Percentiles rank a stretch among this genome's conserved stretches.
phyloP scores from a whole-genome alignment of 2,329 filamentous ascomycete species.

The Fusarium sp. region DNA sequence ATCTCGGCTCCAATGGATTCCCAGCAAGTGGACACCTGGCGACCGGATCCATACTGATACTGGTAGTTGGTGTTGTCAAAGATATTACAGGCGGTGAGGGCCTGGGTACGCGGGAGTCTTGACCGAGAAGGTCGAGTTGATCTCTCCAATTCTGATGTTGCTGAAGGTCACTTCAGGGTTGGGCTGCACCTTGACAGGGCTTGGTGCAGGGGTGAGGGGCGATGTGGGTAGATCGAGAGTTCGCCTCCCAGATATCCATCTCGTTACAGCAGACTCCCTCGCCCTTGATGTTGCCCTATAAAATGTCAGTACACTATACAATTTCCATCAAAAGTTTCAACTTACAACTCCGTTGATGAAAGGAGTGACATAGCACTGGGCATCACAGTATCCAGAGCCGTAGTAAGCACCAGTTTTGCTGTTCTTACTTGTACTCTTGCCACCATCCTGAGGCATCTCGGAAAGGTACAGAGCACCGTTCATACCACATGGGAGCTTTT shows the following conservation, averaged over 20 bases:
- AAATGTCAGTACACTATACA: neutral
- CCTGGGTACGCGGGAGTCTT: constrained; percentile 19
- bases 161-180: constrained; percentile 66
- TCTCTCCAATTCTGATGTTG: constrained; percentile 72
- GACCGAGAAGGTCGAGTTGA: constrained; percentile 60
- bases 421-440: constrained; percentile 58
- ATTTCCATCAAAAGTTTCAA: neutral
- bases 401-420: constrained; percentile 71
- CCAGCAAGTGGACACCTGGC: constrained; percentile 13
- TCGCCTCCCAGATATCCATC: constrained; percentile 69
- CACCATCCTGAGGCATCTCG: constrained; percentile 70
- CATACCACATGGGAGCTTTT: constrained; percentile 73
- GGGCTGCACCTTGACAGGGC: constrained; percentile 57
- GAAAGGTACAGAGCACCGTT: constrained; percentile 76
- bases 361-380: constrained; percentile 65
- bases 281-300: constrained; percentile 39
- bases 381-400: constrained; percentile 74
- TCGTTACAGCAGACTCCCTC: constrained; percentile 65
- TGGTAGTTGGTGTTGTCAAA: constrained; percentile 13
- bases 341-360: constrained; percentile 65
- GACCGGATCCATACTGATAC: constrained; percentile 10
- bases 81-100: constrained; percentile 17
- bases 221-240: constrained; percentile 59
- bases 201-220: constrained; percentile 64
- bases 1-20: constrained; percentile 22